A percentile compares a stretch with the other conserved stretches of the same genome.
Evolutionary conservation across 345 rosid genomes (phyloP).

Genomic region (Citrus reticulata): DNA sequence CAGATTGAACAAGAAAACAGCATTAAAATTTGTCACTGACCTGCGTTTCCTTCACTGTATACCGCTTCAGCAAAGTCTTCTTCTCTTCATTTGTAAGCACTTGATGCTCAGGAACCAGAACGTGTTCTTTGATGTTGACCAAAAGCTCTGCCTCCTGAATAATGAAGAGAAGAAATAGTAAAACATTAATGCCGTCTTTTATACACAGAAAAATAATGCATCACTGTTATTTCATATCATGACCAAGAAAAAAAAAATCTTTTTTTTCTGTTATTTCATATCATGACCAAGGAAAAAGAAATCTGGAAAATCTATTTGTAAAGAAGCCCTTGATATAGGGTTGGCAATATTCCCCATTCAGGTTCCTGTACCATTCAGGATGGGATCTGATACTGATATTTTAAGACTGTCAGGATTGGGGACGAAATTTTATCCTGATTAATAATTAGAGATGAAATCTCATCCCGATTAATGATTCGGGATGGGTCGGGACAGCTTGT

Average conservation of each 20-base stretch:
- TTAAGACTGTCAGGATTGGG: too few species aligned
- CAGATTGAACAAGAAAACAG: neutral
- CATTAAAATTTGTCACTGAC: slow-evolving; percentile 24
- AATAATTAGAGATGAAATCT: too few species aligned
- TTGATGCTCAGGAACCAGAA: slow-evolving; percentile 80
- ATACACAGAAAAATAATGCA: neutral
- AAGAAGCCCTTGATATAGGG: neutral
- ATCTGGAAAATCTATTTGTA: neutral
- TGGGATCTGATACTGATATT: too few species aligned
- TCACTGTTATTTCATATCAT: neutral
- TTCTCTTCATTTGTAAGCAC: slow-evolving; percentile 68
- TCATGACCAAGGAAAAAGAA: neutral
- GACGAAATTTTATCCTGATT: too few species aligned
- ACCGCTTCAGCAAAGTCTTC: slow-evolving; percentile 71
- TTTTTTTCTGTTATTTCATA: neutral
- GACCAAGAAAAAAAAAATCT: neutral
- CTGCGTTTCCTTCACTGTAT: slow-evolving; percentile 85
- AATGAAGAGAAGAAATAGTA: neutral
- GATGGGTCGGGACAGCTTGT: too few species aligned
- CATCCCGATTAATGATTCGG: too few species aligned
- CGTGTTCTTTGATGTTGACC: slow-evolving; percentile 71
- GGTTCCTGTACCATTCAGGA: too few species aligned
- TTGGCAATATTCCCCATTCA: too few species aligned
- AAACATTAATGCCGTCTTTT: neutral
- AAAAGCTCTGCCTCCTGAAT: slow-evolving; percentile 68